Percentiles rank a stretch among this genome's conserved stretches.
These are phyloP conservation scores for Pseudotsuga menziesii DNA, from an alignment of 75 land plant genomes.

Conservation along the genomic window DNA sequence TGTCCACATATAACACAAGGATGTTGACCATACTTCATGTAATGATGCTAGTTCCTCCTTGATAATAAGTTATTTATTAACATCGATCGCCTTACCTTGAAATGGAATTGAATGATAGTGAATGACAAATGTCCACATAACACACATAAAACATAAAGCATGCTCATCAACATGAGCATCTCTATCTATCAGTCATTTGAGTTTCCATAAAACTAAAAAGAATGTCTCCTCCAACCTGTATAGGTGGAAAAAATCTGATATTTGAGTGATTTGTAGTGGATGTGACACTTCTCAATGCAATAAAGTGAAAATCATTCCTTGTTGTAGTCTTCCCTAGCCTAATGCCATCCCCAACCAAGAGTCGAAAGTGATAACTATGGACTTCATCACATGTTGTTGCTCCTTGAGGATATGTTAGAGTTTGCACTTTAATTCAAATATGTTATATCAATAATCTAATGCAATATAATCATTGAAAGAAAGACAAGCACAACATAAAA, in stretches of 20 bases:
- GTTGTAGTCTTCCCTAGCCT: background rate
- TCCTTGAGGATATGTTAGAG: background rate
- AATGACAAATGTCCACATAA: too few species aligned
- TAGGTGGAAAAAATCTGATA: background rate
- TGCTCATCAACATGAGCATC: background rate
- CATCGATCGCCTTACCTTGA: background rate
- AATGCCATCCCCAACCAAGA: background rate
- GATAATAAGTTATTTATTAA: background rate
- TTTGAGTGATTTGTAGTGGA: background rate
- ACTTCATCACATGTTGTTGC: background rate
- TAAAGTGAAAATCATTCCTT: background rate
- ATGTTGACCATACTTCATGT: background rate
- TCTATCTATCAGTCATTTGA: background rate
- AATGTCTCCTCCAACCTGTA: background rate
- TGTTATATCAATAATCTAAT: too few species aligned
- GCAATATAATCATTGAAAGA: too few species aligned
- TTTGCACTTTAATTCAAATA: too few species aligned
- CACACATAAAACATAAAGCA: background rate
- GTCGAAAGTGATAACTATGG: background rate
- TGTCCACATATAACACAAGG: background rate
- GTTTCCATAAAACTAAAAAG: background rate
- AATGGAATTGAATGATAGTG: too few species aligned
- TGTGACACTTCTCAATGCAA: background rate
- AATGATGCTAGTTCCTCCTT: background rate
- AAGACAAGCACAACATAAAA: too few species aligned